Conservation (phyloP, 345 rosid species). For the rapeseed (Brassica napus) region DNA sequence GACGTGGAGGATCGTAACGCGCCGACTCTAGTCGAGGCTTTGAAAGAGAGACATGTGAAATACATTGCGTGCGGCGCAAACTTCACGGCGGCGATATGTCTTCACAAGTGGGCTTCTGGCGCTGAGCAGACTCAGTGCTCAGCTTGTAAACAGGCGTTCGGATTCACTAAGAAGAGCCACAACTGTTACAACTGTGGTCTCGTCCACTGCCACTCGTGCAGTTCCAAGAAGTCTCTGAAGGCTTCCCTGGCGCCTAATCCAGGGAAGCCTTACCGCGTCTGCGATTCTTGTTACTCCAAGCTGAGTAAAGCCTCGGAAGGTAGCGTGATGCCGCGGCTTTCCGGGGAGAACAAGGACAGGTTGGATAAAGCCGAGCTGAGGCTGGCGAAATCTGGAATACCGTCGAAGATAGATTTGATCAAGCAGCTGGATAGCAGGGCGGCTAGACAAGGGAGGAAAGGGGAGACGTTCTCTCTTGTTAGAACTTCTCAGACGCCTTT, state of each 20-base stretch:
- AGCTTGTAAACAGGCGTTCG: constrained; percentile 89
- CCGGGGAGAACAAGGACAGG: constrained; percentile 89
- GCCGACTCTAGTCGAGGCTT: constrained; percentile 73
- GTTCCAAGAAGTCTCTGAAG: constrained; percentile 75
- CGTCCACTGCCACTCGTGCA: constrained; percentile 95
- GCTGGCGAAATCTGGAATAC: constrained; percentile 64
- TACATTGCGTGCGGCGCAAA: constrained; percentile 88
- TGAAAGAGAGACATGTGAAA: constrained; percentile 89
- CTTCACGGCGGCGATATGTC: constrained; percentile 83
- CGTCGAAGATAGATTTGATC: constrained; percentile 83
- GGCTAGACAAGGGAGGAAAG: constrained; percentile 82
- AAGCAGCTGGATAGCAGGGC: constrained; percentile 94
- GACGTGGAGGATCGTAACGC: constrained; percentile 82
- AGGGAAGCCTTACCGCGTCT: constrained; percentile 84
- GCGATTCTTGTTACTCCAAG: constrained; percentile 82
- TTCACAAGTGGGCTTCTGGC: constrained; percentile 91
- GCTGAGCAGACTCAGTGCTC: constrained; percentile 93
- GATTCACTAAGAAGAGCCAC: constrained; percentile 90
- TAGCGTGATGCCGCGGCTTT: constrained; percentile 79
- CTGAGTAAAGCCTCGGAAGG: constrained; percentile 70
- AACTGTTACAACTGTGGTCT: constrained; percentile 98
- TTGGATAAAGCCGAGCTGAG: constrained; percentile 84
- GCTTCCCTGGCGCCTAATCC: constrained; percentile 92
- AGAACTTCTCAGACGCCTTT: constrained; percentile 73
- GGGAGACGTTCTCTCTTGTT: constrained; percentile 75